These are phyloP conservation scores for Solanum sitiens DNA, from an alignment of 257 asterid genomes.

Conservation along the genomic window DNA sequence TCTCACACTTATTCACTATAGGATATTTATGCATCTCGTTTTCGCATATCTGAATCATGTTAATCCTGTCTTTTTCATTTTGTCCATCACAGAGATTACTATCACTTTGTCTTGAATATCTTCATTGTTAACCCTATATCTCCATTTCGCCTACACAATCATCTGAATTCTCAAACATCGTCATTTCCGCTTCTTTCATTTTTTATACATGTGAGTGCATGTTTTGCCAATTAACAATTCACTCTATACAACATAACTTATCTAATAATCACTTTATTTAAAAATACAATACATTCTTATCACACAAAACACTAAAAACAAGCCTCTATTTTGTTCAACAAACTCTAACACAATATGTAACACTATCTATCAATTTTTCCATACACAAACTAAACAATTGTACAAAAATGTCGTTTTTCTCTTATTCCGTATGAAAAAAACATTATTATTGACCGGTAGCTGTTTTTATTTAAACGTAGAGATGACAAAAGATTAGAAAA, in stretches of 20 bases:
- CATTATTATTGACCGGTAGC: background rate
- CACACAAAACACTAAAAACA: background rate
- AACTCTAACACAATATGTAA: background rate
- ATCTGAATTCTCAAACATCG: background rate
- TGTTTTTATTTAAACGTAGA: background rate
- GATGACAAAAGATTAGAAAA: background rate
- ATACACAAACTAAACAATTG: background rate
- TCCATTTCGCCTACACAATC: background rate
- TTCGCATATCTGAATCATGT: no score
- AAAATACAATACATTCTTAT: background rate
- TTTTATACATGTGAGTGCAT: no score
- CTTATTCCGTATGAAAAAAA: background rate
- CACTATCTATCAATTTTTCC: background rate
- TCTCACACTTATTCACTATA: background rate
- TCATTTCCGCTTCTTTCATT: background rate
- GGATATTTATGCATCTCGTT: no score
- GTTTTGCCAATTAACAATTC: no score
- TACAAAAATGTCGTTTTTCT: background rate
- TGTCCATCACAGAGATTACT: accelerated
- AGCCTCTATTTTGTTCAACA: accelerated
- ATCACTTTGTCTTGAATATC: no score
- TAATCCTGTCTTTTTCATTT: no score
- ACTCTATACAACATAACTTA: background rate
- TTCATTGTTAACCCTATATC: background rate
- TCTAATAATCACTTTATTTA: background rate